phyloP scores from a whole-genome alignment of 139 green algal species.

The Volvox africanus region DNA sequence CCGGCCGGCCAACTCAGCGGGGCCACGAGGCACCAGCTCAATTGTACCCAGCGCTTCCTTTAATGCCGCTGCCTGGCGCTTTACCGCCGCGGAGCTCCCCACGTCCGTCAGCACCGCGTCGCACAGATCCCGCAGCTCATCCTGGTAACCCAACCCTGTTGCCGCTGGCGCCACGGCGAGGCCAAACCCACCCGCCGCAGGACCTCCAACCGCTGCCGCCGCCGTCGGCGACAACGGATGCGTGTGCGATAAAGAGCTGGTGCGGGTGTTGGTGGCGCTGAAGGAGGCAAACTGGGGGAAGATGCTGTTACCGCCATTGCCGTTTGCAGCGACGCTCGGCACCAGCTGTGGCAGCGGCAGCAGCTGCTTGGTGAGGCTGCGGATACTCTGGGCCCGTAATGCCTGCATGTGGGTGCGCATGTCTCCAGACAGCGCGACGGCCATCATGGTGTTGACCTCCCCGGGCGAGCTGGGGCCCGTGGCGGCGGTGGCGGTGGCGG shows the following conservation, averaged over 20 bases:
- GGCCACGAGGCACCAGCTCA: slow-evolving; percentile 23
- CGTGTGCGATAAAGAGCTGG: neutral
- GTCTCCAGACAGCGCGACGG: slow-evolving; percentile 28
- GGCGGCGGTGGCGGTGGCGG: neutral
- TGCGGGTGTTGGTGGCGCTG: neutral
- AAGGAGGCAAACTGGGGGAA: neutral
- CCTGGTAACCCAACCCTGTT: neutral
- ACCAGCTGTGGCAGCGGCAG: slow-evolving; percentile 24
- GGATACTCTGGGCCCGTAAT: slow-evolving; percentile 39
- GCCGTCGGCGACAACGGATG: neutral
- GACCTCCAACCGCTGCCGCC: neutral
- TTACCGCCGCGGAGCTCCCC: neutral
- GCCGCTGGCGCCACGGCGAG: neutral
- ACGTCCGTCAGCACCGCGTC: slow-evolving; percentile 44
- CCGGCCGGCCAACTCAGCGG: slow-evolving; percentile 28
- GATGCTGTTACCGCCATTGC: neutral
- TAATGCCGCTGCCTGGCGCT: slow-evolving; percentile 44
- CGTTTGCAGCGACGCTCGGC: neutral
- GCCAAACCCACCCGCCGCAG: neutral
- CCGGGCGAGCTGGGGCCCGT: neutral
- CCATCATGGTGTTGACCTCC: slow-evolving; percentile 36
- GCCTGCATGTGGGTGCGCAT: slow-evolving; percentile 42
- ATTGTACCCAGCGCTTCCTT: slow-evolving; percentile 34
- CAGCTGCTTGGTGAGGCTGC: slow-evolving; percentile 19
- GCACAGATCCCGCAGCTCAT: slow-evolving; percentile 9